Conservation (phyloP, 2,329 filamentous ascomycete species). For the Fusarium napiforme region DNA sequence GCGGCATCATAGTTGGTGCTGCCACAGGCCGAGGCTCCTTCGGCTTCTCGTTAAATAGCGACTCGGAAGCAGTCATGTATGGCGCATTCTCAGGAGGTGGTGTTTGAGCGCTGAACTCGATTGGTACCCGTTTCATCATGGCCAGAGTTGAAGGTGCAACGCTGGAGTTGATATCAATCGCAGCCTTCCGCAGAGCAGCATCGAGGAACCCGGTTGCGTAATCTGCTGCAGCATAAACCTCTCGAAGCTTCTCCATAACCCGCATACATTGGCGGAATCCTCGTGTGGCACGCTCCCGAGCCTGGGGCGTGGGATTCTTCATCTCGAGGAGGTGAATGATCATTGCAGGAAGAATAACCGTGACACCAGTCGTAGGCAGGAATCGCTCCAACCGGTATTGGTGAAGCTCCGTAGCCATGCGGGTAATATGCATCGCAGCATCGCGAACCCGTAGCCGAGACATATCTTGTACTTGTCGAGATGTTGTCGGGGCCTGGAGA, state of each 20-base stretch:
- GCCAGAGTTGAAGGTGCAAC: constrained; percentile 48
- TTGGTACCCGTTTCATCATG: constrained; percentile 52
- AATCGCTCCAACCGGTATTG: constrained; percentile 78
- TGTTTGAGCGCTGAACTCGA: constrained; percentile 57
- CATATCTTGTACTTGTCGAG: constrained; percentile 80
- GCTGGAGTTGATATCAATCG: constrained; percentile 72
- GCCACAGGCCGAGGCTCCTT: constrained; percentile 31
- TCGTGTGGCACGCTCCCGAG: constrained; percentile 77
- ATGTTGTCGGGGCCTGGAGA: constrained; percentile 60
- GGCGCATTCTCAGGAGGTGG: constrained; percentile 64
- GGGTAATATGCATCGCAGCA: constrained; percentile 86
- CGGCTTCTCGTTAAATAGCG: constrained; percentile 51
- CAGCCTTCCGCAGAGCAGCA: constrained; percentile 87
- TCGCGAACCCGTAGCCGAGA: constrained; percentile 85
- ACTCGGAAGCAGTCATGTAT: constrained; percentile 56
- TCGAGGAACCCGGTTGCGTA: constrained; percentile 96
- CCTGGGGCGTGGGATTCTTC: constrained; percentile 80
- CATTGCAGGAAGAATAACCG: constrained; percentile 89
- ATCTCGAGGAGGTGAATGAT: constrained; percentile 95
- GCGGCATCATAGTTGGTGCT: constrained; percentile 48
- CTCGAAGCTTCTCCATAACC: constrained; percentile 86
- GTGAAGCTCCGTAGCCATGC: constrained; percentile 82
- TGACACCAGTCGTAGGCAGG: constrained; percentile 89
- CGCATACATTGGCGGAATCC: constrained; percentile 94
- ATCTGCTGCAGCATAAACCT: constrained; percentile 93